phyloP scores from a whole-genome alignment of 192 early-diverging fungal species.

The Entrophospora sp. region DNA sequence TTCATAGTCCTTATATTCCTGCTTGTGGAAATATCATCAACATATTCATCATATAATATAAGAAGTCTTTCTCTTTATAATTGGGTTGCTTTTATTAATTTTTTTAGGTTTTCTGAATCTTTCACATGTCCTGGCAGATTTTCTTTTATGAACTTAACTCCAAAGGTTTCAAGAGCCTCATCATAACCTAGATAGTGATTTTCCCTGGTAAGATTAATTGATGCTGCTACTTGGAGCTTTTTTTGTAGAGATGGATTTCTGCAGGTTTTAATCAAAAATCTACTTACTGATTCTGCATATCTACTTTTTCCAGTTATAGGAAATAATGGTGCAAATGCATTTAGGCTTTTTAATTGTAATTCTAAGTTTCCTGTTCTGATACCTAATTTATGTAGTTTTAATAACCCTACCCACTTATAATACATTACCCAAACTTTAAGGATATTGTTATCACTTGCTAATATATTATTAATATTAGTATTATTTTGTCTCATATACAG shows the following conservation, averaged over 20 bases:
- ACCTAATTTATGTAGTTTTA: not conserved
- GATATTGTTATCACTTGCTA: not conserved
- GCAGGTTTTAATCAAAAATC: not conserved
- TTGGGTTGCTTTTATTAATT: not conserved
- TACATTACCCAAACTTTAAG: not conserved
- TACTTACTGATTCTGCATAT: not conserved
- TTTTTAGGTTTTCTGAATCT: not conserved
- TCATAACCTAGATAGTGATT: not conserved
- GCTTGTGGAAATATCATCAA: not conserved
- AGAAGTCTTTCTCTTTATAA: not conserved
- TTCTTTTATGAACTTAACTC: not conserved
- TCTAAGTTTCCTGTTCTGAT: not conserved
- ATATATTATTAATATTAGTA: not conserved
- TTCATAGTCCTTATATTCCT: not conserved
- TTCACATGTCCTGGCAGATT: not conserved
- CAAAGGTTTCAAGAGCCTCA: not conserved
- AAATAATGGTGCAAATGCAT: not conserved
- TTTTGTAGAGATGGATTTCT: not conserved
- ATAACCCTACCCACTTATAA: not conserved
- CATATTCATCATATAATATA: constrained; percentile 2
- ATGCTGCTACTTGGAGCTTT: not conserved
- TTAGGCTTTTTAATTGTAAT: not conserved
- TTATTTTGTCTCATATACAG: not conserved
- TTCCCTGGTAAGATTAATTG: not conserved
- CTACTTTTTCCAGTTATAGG: not conserved